A percentile compares a stretch with the other conserved stretches of the same genome.
Evolutionary conservation across 225 moss, liverwort and hornwort species (phyloP).

Genomic region (Asterella californica): DNA sequence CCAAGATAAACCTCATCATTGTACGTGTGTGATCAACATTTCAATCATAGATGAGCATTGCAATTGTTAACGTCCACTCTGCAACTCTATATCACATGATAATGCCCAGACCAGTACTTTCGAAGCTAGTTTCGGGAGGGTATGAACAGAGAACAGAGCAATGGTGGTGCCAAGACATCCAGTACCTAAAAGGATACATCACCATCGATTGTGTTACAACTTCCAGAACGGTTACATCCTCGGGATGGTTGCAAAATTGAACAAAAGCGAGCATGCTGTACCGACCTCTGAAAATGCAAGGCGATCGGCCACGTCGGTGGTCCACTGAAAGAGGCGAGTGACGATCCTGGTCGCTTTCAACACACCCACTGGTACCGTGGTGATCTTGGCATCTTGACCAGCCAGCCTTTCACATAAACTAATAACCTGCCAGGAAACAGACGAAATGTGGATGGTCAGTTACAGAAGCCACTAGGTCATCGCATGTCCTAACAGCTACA

Average conservation of each 20-base stretch:
- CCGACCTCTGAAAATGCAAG: conserved; percentile 89
- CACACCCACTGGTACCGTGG: conserved; percentile 79
- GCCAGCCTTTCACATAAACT: conserved; percentile 91
- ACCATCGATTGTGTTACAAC: neutral
- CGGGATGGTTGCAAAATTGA: neutral
- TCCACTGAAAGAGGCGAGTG: conserved; percentile 88
- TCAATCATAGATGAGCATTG: no score
- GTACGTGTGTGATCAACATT: no score
- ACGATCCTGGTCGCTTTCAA: conserved; percentile 63
- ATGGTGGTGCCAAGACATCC: no score
- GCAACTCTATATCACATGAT: no score
- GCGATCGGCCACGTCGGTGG: conserved; percentile 82
- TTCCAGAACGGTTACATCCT: neutral
- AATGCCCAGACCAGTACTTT: no score
- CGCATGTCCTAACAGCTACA: neutral
- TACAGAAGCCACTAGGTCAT: neutral
- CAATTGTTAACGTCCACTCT: no score
- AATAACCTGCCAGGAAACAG: conserved; percentile 53
- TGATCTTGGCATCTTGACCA: conserved; percentile 92
- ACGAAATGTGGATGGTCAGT: neutral
- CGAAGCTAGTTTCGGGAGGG: no score
- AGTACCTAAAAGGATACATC: no score
- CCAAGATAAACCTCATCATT: no score
- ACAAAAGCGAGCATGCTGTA: neutral
- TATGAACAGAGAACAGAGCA: no score